These are phyloP conservation scores for Erodium maritimum DNA, from an alignment of 345 rosid genomes.

Conservation along the genomic window DNA sequence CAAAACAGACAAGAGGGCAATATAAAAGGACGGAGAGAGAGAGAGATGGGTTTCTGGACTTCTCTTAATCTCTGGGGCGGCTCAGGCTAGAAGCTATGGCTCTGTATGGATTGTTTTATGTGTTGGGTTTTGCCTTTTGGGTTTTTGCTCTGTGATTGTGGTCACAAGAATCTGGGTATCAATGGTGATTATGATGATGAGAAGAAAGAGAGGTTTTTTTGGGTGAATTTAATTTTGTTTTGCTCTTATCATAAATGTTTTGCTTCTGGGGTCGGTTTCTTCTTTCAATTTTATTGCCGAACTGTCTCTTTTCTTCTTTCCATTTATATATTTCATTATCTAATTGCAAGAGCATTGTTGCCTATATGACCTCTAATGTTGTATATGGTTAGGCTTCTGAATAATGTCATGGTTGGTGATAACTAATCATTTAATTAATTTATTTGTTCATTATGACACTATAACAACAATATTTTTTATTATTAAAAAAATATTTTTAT, in stretches of 20 bases:
- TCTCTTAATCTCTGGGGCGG: not conserved
- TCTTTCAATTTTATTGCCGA: too few relatives aligned
- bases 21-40: not conserved
- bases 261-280: not conserved
- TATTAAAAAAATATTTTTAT: too few relatives aligned
- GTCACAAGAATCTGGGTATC: not conserved
- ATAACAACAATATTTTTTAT: too few relatives aligned
- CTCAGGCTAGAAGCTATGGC: too few relatives aligned
- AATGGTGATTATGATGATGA: not conserved
- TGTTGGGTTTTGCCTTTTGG: too few relatives aligned
- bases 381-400: too few relatives aligned
- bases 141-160: not conserved
- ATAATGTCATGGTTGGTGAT: too few relatives aligned
- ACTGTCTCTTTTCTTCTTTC: not conserved
- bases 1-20: slow-evolving; percentile 1
- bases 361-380: too few relatives aligned
- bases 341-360: too few relatives aligned
- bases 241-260: not conserved
- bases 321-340: too few relatives aligned
- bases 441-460: too few relatives aligned
- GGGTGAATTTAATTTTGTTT: not conserved
- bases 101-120: not conserved
- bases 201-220: not conserved
- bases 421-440: too few relatives aligned
- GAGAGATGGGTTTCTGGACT: not conserved